Evolutionary conservation across 805 yeast genomes (phyloP).

Genomic region (Starmerella ratchasimensis): DNA sequence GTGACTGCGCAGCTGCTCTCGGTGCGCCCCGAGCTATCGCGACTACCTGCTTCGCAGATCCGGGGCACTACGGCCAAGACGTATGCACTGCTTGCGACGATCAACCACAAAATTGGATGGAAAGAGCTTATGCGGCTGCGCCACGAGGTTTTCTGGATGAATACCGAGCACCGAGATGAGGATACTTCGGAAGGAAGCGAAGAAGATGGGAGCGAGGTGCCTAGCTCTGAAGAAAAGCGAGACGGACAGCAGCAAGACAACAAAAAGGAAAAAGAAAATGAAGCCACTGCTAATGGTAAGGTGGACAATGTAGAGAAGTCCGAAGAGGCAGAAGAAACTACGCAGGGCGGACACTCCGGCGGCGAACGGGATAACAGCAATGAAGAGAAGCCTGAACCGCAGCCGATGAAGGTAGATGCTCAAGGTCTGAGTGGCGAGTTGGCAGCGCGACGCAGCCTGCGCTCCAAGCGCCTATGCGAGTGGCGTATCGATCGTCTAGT

Average conservation of each 20-base stretch:
- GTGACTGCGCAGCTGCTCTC: slow-evolving; percentile 14
- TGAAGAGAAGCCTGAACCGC: neutral
- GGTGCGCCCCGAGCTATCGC: slow-evolving; percentile 34
- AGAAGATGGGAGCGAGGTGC: neutral
- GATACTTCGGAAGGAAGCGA: neutral
- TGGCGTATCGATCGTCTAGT: slow-evolving; percentile 69
- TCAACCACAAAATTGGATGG: slow-evolving; percentile 71
- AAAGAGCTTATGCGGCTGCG: slow-evolving; percentile 53
- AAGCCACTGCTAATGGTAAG: slow-evolving; percentile 14
- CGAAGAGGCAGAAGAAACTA: neutral
- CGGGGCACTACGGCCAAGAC: slow-evolving; percentile 44
- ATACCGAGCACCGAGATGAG: slow-evolving; percentile 34
- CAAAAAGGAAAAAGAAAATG: neutral
- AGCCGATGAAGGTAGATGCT: neutral
- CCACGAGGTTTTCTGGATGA: slow-evolving; percentile 68
- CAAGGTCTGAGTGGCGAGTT: neutral
- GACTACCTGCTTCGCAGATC: slow-evolving; percentile 39
- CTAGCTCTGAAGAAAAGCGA: no score
- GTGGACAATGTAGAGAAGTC: slow-evolving; percentile 5
- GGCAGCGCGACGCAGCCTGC: slow-evolving; percentile 18
- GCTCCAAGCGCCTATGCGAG: slow-evolving; percentile 50
- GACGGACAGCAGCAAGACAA: no score
- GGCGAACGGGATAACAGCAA: neutral
- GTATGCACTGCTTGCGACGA: slow-evolving; percentile 55
- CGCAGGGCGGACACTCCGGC: neutral